Base-by-base conservation (phyloP, 257 asterid species). In the Fraxinus anomala region DNA sequence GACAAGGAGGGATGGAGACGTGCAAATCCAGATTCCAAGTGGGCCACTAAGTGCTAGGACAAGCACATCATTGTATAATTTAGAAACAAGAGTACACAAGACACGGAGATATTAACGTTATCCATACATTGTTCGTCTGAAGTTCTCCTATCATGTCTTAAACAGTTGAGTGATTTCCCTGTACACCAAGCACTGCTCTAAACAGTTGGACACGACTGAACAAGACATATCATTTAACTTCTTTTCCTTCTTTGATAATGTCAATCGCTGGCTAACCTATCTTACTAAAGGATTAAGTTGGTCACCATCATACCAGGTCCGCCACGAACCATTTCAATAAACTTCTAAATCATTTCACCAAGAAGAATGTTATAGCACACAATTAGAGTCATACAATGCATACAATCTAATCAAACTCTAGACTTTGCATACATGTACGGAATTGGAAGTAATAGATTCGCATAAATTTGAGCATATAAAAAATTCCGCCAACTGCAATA, bases 1-100 rank as follows among this genome's bases (percentile, higher is more conserved):
- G 33, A 23, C 33, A 24, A 59, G 33, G 68, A 61, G 68, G 33
- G 67, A 21, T 21, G 24, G 47, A 19, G 24, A 44, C 10, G 12
- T 16, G 37, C 40, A 79, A 34, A 61, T 70, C 77, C 78, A 78
- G 80, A 78, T 76, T 72, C 81, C 67, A 77, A 12, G 77, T 80
- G 39, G 81, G 74, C 14, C 44, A n/a, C 54, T 10, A n/a, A 6
- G 72, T 63, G 31, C 6, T 49, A 30, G 13, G 23, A 33, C 78
- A 31, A 19, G 67, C 44, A 81, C 79, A 69, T 68, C 24, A 73
- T 65, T 70, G 56, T 66, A 17, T 2, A 1, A 13, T 61, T 47
- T n/a, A 21, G 73, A 65, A 76, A 36, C 68, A 70, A 49, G 73
- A 74, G 8, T 12, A 7, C 6, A 23, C 74, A 28, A 54, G 77